phyloP scores from a whole-genome alignment of 2,329 filamentous ascomycete genomes.

The Stemphylium vesicarium region DNA sequence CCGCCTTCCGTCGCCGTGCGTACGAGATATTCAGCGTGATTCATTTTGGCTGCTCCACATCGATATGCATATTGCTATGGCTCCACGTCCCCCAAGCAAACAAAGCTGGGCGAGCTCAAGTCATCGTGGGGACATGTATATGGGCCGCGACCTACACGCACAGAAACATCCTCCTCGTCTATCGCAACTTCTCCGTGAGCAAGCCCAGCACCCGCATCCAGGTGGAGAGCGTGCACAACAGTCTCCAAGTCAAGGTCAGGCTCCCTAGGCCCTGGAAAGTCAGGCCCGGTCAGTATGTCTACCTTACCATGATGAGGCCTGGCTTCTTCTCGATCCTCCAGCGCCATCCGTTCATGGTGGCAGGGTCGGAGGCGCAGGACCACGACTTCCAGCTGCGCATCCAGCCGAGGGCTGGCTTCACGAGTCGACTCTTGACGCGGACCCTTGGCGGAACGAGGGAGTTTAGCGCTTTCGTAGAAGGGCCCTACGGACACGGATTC shows the following conservation, averaged over 20 bases:
- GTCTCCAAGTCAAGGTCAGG: conserved; percentile 13
- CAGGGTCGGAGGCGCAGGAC: background rate
- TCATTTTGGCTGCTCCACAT: conserved; percentile 14
- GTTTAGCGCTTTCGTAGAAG: conserved; percentile 13
- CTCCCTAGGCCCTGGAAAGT: conserved; percentile 19
- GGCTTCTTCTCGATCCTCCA: conserved; percentile 19
- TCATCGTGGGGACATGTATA: conserved; percentile 9
- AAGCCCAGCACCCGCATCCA: conserved; percentile 7
- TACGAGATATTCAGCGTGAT: conserved; percentile 15
- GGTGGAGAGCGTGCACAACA: conserved; percentile 15
- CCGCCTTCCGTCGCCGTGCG: background rate
- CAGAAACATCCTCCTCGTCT: conserved; percentile 13
- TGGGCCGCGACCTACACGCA: conserved; percentile 10
- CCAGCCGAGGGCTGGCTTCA: conserved; percentile 17
- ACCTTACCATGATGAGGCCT: conserved; percentile 14
- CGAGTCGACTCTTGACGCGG: background rate
- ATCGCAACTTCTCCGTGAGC: conserved; percentile 18
- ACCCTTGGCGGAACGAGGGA: conserved; percentile 1
- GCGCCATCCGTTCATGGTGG: conserved; percentile 23
- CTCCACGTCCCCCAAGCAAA: conserved; percentile 7
- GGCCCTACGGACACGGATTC: conserved; percentile 17
- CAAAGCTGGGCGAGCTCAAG: conserved; percentile 1
- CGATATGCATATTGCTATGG: conserved; percentile 16
- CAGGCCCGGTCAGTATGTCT: conserved; percentile 21
- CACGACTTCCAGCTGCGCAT: conserved; percentile 16